These are phyloP conservation scores for Colletotrichum truncatum DNA, from an alignment of 2,329 filamentous ascomycete genomes.

Conservation along the genomic window DNA sequence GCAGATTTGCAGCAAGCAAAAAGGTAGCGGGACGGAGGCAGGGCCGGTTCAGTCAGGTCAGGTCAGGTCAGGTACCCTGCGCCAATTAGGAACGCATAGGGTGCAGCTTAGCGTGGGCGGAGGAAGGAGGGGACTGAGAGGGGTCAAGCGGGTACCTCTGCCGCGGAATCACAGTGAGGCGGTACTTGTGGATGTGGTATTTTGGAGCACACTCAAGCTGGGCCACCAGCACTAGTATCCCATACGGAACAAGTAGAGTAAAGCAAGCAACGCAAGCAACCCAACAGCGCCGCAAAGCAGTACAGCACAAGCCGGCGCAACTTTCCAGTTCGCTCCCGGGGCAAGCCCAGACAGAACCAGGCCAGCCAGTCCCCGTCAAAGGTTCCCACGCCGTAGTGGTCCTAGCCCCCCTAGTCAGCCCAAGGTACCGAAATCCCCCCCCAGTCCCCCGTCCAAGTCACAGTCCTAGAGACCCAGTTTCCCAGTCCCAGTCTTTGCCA, in stretches of 20 bases:
- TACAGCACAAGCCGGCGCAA: neutral
- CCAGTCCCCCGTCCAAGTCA: no score
- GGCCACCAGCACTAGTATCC: no score
- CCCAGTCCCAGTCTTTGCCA: no score
- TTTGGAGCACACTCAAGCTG: no score
- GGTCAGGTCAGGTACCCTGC: neutral
- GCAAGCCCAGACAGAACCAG: neutral
- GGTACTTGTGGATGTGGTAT: no score
- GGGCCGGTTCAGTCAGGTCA: neutral
- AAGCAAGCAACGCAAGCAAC: neutral
- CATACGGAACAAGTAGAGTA: neutral
- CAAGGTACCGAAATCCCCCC: no score
- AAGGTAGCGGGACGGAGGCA: neutral
- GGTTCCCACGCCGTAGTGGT: neutral
- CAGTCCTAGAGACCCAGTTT: no score
- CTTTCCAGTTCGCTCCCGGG: neutral
- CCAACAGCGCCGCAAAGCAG: constrained; percentile 18
- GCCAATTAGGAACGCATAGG: neutral
- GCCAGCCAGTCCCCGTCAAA: constrained; percentile 3
- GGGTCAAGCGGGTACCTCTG: no score
- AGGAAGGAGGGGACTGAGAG: no score
- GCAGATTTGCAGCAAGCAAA: constrained; percentile 2
- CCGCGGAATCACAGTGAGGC: no score
- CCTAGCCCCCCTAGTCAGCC: no score
- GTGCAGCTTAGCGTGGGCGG: no score